A percentile compares a stretch with the other conserved stretches of the same genome.
Conservation (phyloP, 2,329 filamentous ascomycete species). For the Colletotrichum simmondsii region DNA sequence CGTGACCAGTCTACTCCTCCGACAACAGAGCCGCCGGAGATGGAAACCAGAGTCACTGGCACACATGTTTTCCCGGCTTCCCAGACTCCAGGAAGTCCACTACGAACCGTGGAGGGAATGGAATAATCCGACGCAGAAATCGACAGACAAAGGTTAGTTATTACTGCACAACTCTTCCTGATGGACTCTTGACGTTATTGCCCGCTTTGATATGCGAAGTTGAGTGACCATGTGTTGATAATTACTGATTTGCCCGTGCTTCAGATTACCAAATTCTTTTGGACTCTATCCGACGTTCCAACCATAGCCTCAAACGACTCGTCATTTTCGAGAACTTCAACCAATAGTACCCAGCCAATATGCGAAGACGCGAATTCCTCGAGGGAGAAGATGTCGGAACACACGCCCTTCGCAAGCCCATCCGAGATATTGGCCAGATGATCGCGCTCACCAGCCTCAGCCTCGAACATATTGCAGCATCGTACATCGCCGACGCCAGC, state of each 20-base stretch:
- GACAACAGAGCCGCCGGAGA: slow-evolving; percentile 44
- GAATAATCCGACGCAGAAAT: slow-evolving; percentile 22
- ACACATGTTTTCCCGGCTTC: slow-evolving; percentile 43
- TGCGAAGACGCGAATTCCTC: slow-evolving; percentile 26
- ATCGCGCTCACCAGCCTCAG: slow-evolving; percentile 37
- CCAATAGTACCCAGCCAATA: slow-evolving; percentile 41
- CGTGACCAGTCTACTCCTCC: slow-evolving; percentile 44
- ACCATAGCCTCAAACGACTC: slow-evolving; percentile 36
- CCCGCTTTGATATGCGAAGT: too few relatives aligned
- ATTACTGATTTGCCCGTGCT: neutral
- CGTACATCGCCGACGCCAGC: slow-evolving; percentile 41
- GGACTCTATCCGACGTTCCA: slow-evolving; percentile 12
- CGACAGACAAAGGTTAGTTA: slow-evolving; percentile 36
- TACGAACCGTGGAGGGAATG: slow-evolving; percentile 47
- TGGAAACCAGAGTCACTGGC: slow-evolving; percentile 42
- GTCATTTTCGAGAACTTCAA: slow-evolving; percentile 47
- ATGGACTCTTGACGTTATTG: neutral
- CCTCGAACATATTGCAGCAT: slow-evolving; percentile 41
- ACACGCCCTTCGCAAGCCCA: slow-evolving; percentile 34
- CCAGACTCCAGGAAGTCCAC: slow-evolving; percentile 43
- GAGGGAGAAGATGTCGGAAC: neutral
- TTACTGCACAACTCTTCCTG: slow-evolving; percentile 1
- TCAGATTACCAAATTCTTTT: slow-evolving; percentile 9
- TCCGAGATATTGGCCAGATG: slow-evolving; percentile 34
- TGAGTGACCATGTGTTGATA: too few relatives aligned